Base-by-base conservation (phyloP, 208 protist species). In the Leishmania amazonensis region DNA sequence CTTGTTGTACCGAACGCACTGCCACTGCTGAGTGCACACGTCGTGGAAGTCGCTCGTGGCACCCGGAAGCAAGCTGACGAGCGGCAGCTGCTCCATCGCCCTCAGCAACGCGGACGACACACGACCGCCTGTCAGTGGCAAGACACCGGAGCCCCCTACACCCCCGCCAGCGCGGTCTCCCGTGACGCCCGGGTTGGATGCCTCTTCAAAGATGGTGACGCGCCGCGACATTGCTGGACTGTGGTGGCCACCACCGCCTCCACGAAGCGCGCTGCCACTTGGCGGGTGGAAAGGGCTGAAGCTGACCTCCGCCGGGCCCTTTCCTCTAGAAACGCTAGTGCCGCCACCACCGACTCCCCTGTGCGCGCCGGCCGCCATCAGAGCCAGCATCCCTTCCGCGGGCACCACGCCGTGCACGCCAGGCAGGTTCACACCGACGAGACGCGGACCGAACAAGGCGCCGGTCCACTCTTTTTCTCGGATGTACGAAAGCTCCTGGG, bases 401-500 rank as follows among this genome's bases (percentile, higher is more conserved):
- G 77, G 80, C 47, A 92, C 79, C 49, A 90, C 51, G 38, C 89
- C 89, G 42, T 79, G 65, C 49, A 92, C 67, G 47, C 76, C 77
- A 7, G 76, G 67, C 62, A 87, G 38, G 47, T 78, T 60, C 9
- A 49, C 57, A 19, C 75, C 78, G 53, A 82, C 80, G 42, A 85
- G 83, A 49, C 60, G 62, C 4, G 90, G 89, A 17, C 84, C 65
- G 73, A 96, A 96, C 47, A 78, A 68, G 62, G 89, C 83, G 40
- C 90, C 89, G 3, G 84, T 65, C 71, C 85, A 89, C 45, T 89
- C 89, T 58, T 83, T 88, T 64, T 94, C 89, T 5, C 86, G 81
- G 74, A 90, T 38, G 40, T 85, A 65, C 3, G 89, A 94, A 5
- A 88, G 78, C 31, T 81, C 72, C 75, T 89, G 86, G 42, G 93